phyloP scores from a whole-genome alignment of 139 green algal genomes.

The Gonium pectorale region DNA sequence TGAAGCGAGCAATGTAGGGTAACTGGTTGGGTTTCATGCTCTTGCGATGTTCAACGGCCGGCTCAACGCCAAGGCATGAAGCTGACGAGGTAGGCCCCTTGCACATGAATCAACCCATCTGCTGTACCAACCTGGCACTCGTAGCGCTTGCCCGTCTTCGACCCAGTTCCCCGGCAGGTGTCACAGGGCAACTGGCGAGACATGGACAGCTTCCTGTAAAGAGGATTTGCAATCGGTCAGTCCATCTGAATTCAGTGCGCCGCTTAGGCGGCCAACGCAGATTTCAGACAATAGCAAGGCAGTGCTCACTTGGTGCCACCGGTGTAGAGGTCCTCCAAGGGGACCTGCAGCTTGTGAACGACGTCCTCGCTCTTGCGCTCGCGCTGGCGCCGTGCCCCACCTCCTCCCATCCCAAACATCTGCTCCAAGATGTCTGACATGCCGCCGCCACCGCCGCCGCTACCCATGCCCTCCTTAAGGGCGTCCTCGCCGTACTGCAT shows the following conservation, averaged over 20 bases:
- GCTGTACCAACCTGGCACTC: conserved; percentile 77
- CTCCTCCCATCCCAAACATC: conserved; percentile 79
- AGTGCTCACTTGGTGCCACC: conserved; percentile 80
- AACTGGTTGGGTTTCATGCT: too few relatives aligned
- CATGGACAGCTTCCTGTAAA: conserved; percentile 94
- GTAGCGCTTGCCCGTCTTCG: conserved; percentile 89
- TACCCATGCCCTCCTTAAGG: conserved; percentile 95
- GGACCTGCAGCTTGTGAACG: conserved; percentile 92
- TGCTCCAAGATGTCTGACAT: conserved; percentile 96
- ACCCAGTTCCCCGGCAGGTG: conserved; percentile 90
- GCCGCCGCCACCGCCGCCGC: conserved; percentile 74
- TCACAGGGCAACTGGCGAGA: conserved; percentile 92
- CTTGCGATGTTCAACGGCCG: too few relatives aligned
- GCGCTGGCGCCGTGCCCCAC: conserved; percentile 67
- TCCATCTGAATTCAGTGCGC: too few relatives aligned
- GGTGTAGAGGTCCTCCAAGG: conserved; percentile 93
- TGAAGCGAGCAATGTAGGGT: too few relatives aligned
- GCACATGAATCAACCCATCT: too few relatives aligned
- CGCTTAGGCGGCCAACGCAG: too few relatives aligned
- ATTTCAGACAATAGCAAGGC: too few relatives aligned
- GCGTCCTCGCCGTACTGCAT: conserved; percentile 98
- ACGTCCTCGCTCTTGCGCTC: conserved; percentile 95
- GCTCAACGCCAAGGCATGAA: too few relatives aligned
- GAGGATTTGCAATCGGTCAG: background rate
- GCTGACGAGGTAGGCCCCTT: too few relatives aligned